Conservation (phyloP, 208 protist species). For the Trypanosoma avium region DNA sequence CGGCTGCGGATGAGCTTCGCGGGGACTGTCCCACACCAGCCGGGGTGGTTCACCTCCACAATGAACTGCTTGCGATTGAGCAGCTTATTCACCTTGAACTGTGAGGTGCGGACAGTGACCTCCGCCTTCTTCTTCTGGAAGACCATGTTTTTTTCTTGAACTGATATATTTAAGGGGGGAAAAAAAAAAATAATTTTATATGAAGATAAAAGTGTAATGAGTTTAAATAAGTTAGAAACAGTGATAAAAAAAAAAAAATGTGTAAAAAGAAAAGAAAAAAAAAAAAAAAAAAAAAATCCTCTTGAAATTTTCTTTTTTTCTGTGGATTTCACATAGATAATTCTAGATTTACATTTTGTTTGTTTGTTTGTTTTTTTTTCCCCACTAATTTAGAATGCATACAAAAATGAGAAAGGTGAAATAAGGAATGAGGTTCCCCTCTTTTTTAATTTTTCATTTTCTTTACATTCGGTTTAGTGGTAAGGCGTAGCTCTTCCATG, state of each 20-base stretch:
- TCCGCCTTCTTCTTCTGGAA: constrained; percentile 93
- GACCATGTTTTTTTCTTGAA: constrained; percentile 70
- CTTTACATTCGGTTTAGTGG: not conserved
- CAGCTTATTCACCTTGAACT: constrained; percentile 99
- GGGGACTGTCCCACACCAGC: constrained; percentile 92
- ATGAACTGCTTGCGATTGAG: constrained; percentile 99
- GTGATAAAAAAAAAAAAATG: not conserved
- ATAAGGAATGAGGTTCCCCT: not conserved
- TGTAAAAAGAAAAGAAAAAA: not conserved
- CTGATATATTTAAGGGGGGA: not conserved
- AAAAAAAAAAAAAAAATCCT: not conserved
- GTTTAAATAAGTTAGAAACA: too few relatives aligned
- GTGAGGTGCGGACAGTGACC: constrained; percentile 93
- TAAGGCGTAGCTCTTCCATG: not conserved
- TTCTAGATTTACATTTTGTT: not conserved
- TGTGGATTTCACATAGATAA: too few relatives aligned
- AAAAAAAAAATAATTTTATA: too few relatives aligned
- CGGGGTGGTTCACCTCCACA: constrained; percentile 87
- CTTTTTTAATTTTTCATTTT: constrained; percentile 1
- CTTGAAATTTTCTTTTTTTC: too few relatives aligned
- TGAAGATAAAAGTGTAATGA: too few relatives aligned
- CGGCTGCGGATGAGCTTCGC: constrained; percentile 94
- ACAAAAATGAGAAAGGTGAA: constrained; percentile 17
- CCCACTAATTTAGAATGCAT: too few relatives aligned
- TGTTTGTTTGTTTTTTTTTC: too few relatives aligned